Evolutionary conservation across 2,329 filamentous ascomycete genomes (phyloP), one percentile per base, ranked within the genome.

Genomic region (Aspergillus sp.): DNA sequence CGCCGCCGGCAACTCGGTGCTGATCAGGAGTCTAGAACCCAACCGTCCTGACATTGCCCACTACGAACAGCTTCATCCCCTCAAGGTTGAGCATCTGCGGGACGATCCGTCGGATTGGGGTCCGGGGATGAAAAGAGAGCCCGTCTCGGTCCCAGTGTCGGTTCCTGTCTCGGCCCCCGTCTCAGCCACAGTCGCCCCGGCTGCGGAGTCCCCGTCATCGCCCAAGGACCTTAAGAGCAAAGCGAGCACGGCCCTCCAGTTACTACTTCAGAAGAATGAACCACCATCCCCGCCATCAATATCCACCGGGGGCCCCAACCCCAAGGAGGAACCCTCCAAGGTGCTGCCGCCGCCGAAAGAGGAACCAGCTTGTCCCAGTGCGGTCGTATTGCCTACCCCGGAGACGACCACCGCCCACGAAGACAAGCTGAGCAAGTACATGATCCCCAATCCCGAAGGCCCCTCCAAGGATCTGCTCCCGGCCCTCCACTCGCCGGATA

Each of bases 21-120:
- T 93, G 69, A 79, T 93, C 57, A 73, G 76, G 52, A 77, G 80
- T 68, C 79, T 92, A 75, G 82, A 78, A 65, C 83, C 85, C 64
- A 84, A 84, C 64, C 77, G 78, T 59, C 84, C 82, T 47, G 85
- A 91, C 47, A 81, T 90, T 64, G 85, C 86, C 74, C 73, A 58
- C 67, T 40, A 73, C 64, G 87, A 83, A 52, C 81, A 78, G 57
- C 72, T 75, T 56, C 68, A 78, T 58, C 77, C 81, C 19, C 74
- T 88, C 48, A 34, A 45, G n/a, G 43, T 71, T 2, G 67, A 66
- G 5, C 16, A 25, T 13, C 38, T 21, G 14, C 42, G 20, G 10
- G 44, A 34, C n/a, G 14, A 38, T 7, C n/a, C n/a, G 17, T 17
- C 40, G 6, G 16, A 21, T 73, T 44, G 40, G 13, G 19, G 16